These are phyloP conservation scores for Penicillium cinerascens DNA, from an alignment of 495 filamentous ascomycete species.

Conservation along the genomic window DNA sequence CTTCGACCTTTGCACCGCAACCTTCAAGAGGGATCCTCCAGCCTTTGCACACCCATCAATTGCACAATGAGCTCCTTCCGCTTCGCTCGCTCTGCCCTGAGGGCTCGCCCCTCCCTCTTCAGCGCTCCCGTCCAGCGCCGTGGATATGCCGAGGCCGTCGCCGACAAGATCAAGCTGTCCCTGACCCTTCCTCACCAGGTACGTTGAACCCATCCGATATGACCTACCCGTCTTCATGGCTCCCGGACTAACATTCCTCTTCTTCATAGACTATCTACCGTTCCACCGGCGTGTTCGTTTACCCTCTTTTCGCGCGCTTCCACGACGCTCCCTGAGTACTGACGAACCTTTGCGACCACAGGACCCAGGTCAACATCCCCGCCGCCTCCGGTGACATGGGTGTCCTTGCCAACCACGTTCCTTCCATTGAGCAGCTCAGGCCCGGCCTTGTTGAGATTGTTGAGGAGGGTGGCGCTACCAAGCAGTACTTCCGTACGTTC, in stretches of 20 bases:
- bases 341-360: conserved; percentile 44
- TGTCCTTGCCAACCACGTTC: conserved; percentile 97
- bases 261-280: conserved; percentile 65
- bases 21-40: conserved; percentile 40
- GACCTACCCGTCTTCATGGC: conserved; percentile 3
- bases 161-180: conserved; percentile 97
- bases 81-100: conserved; percentile 80
- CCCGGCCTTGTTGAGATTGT: conserved; percentile 92
- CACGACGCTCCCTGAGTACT: conserved; percentile 29
- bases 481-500: conserved; percentile 96
- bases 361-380: conserved; percentile 96
- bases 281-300: conserved; percentile 65
- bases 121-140: conserved; percentile 72
- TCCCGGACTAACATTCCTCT: conserved; percentile 22
- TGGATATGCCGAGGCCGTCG: conserved; percentile 89
- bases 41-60: conserved; percentile 35
- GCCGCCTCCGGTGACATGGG: conserved; percentile 99
- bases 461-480: conserved; percentile 87
- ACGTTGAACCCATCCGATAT: conserved; percentile 36
- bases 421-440: conserved; percentile 97
- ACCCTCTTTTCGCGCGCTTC: conserved; percentile 6
- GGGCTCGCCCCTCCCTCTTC: conserved; percentile 68
- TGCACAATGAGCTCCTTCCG: conserved; percentile 85
- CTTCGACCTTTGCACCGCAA: conserved; percentile 48
- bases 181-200: conserved; percentile 98